Evolutionary conservation across 2,329 filamentous ascomycete species (phyloP), one percentile per base, ranked within the genome.

Genomic region (Cryphonectria parasitica): DNA sequence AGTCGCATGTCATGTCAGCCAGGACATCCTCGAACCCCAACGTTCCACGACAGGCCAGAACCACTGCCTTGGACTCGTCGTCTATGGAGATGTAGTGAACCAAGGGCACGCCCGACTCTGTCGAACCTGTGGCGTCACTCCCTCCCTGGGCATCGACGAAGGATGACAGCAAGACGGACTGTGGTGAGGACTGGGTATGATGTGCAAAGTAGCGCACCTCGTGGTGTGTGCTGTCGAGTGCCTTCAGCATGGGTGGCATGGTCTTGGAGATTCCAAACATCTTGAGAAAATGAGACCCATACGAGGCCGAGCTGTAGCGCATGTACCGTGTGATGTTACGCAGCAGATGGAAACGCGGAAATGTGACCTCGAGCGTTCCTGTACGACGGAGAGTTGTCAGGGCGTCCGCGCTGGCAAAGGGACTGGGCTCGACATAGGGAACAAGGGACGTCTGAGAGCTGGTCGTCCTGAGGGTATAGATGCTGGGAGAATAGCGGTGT

Each of bases 21-120:
- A 93, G 80, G 34, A 93, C 87, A 76, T 93, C 91, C 75, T 93
- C 91, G 72, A 93, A 92, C 0, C 91, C 91, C 54, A 92, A 83
- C 0, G 91, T 93, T 1, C 91, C 91, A 52, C 91, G 87, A 66
- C 91, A 91, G 1, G 90, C 90, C n/a, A 93, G 82, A 0, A 93
- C 90, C 0, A 93, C 88, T 0, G 91, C 90, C 75, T 89, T 90
- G 1, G 90, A 90, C 66, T 90, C 88, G 75, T 92, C 90, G 74
- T 93, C 91, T 0, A 93, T 81, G 1, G 90, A 90, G 49, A 93
- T 87, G 74, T 92, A 93, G 78, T 93, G 91, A 2, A 93, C 90
- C 25, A 93, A 83, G 1, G 91, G 91, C 69, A 92, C 86, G 0
- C 90, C 90, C 0, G 88, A 90, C 49, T 88, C 87, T 1, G 88